Evolutionary conservation across 2,329 filamentous ascomycete genomes (phyloP).

Genomic region (Fusarium scirpi): DNA sequence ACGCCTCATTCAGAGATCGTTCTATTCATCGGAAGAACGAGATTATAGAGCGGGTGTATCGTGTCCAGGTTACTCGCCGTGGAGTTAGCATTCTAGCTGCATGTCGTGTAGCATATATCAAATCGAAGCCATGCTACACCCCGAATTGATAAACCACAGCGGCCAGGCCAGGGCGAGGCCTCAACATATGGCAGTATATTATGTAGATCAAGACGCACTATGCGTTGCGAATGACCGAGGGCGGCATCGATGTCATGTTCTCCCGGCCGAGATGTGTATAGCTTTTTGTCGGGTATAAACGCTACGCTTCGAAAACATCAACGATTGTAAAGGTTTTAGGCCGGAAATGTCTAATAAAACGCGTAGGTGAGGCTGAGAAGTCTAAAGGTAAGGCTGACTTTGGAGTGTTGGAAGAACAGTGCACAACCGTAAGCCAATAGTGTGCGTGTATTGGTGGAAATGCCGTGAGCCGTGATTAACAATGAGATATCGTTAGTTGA

Average conservation of each 20-base stretch:
- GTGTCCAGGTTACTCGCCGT: background rate
- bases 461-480: constrained; percentile 17
- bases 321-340: constrained; percentile 11
- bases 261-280: background rate
- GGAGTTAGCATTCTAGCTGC: background rate
- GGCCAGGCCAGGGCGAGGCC: background rate
- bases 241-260: background rate
- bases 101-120: background rate
- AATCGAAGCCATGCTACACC: background rate
- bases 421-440: constrained; percentile 10
- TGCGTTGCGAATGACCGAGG: background rate
- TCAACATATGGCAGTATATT: background rate
- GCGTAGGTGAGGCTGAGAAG: constrained; percentile 1
- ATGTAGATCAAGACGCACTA: background rate
- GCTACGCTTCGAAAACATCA: constrained; percentile 5
- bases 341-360: constrained; percentile 2
- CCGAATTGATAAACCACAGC: constrained; percentile 4
- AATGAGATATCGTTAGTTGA: constrained; percentile 34
- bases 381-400: constrained; percentile 16
- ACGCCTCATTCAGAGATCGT: background rate
- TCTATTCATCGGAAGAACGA: background rate
- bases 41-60: background rate
- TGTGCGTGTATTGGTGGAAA: constrained; percentile 17
- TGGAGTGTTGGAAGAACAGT: constrained; percentile 4
- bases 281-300: background rate